A percentile compares a stretch with the other conserved stretches of the same genome.
phyloP scores from a whole-genome alignment of 176 grass and related monocot genomes.

The Oryza longistaminata region DNA sequence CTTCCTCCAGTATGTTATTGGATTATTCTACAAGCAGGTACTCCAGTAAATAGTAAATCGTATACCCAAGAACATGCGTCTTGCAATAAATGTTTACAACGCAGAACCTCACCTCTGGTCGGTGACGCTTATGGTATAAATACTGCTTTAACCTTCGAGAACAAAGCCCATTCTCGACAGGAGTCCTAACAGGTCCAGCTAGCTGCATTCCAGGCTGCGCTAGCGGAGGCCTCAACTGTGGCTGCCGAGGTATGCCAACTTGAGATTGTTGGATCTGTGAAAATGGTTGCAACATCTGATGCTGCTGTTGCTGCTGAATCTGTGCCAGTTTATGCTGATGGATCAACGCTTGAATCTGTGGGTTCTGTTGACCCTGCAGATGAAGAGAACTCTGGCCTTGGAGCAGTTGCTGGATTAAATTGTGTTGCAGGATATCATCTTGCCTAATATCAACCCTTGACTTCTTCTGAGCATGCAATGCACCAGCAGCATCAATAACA shows the following conservation, averaged over 20 bases:
- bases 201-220: conserved; percentile 58
- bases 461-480: conserved; percentile 77
- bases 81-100: conserved; percentile 21
- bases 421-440: conserved; percentile 68
- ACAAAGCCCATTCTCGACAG: conserved; percentile 73
- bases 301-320: conserved; percentile 69
- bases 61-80: conserved; percentile 9
- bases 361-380: conserved; percentile 64
- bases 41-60: conserved; percentile 45
- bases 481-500: conserved; percentile 37
- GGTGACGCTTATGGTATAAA: conserved; percentile 87
- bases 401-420: conserved; percentile 73
- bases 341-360: conserved; percentile 77
- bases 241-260: conserved; percentile 52
- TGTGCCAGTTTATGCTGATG: conserved; percentile 79
- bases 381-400: conserved; percentile 60
- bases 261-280: conserved; percentile 69
- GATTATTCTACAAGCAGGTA: conserved; percentile 64
- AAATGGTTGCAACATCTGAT: conserved; percentile 68
- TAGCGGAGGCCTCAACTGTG: conserved; percentile 63
- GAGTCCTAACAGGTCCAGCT: conserved; percentile 55
- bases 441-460: conserved; percentile 66
- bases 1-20: conserved; percentile 93
- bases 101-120: conserved; percentile 59
- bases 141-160: conserved; percentile 91